A percentile compares a stretch with the other conserved stretches of the same genome.
Conservation (phyloP, 2,329 filamentous ascomycete genomes). For the Hyphodiscus sp. region DNA sequence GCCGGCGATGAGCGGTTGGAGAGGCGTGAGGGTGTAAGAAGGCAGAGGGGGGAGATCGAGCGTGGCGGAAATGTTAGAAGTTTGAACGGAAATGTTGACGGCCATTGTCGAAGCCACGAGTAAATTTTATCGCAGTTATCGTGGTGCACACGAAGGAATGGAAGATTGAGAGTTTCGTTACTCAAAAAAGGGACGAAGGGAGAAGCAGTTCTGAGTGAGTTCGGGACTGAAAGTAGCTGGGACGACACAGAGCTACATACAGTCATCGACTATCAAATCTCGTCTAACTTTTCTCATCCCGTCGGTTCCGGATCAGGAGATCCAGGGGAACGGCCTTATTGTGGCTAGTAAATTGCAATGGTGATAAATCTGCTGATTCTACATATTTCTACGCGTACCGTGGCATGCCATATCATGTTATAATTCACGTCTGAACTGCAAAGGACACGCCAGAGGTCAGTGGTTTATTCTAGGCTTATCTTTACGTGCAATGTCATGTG, state of each 20-base stretch:
- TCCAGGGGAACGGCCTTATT: neutral
- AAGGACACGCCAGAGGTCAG: too few relatives aligned
- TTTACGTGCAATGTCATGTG: too few relatives aligned
- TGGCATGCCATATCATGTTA: too few relatives aligned
- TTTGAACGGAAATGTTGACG: constrained; percentile 40
- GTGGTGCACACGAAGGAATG: constrained; percentile 30
- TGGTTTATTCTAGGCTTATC: too few relatives aligned
- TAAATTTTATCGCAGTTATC: constrained; percentile 24
- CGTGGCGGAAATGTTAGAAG: constrained; percentile 29
- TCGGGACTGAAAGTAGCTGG: neutral
- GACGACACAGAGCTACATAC: constrained; percentile 5
- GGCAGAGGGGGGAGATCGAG: constrained; percentile 78
- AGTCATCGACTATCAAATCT: constrained; percentile 19
- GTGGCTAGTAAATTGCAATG: neutral
- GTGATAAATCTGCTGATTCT: too few relatives aligned
- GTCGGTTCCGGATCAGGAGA: neutral
- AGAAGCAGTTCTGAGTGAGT: neutral
- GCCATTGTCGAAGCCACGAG: constrained; percentile 29
- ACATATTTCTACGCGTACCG: too few relatives aligned
- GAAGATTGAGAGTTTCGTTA: neutral
- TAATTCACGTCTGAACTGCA: too few relatives aligned
- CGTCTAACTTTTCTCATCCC: constrained; percentile 17
- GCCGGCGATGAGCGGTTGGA: constrained; percentile 66
- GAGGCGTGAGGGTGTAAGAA: constrained; percentile 64
- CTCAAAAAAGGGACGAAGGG: neutral